Base-by-base conservation (phyloP, 495 filamentous ascomycete species). In the Podospora didyma region DNA sequence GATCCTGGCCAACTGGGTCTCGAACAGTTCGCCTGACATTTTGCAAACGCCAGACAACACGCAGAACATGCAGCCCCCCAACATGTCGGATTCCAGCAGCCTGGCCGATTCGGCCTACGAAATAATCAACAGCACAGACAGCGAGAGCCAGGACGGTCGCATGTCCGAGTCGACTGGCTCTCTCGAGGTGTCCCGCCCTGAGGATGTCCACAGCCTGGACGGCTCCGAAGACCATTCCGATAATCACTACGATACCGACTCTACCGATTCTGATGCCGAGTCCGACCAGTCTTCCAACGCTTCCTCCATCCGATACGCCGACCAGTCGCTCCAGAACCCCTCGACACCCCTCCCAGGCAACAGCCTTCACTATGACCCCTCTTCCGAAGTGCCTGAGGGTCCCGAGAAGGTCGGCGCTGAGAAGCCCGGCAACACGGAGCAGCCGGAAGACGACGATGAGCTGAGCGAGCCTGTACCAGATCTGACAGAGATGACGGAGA, bases 101-200 rank as follows among this genome's bases (percentile, higher is more conserved):
- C 69, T 85, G 39, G 71, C 75, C 58, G 82, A 84, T 59, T 82
- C 82, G 57, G 69, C 80, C 46, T 86, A 82, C 60, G 81, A 83
- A 47, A 72, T 85, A 44, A 76, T 86, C 62, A 68, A 73, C 22
- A 69, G 73, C 52, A 72, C 69, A 11, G 73, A 77, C 41, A 68
- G 52, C 42, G 70, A 75, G 52, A 74, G 70, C 60, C 70, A 73
- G 24, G 74, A 76, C 24, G 79, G 67, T 59, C 72, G 68, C 57
- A 62, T 78, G 49, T 77, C 76, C 51, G 81, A 82, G 57, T 81
- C 79, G 22, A 72, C 70, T 46, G 68, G 78, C 50, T 85, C 82
- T 6, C 74, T 81, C 42, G 72, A 77, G 49, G 67, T 70, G 37
- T 64, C 74, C 53, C 72, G 69, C 54, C 63, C 75, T 49, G 79